Conservation (phyloP, 2,329 filamentous ascomycete species). For the Cadophora malorum region DNA sequence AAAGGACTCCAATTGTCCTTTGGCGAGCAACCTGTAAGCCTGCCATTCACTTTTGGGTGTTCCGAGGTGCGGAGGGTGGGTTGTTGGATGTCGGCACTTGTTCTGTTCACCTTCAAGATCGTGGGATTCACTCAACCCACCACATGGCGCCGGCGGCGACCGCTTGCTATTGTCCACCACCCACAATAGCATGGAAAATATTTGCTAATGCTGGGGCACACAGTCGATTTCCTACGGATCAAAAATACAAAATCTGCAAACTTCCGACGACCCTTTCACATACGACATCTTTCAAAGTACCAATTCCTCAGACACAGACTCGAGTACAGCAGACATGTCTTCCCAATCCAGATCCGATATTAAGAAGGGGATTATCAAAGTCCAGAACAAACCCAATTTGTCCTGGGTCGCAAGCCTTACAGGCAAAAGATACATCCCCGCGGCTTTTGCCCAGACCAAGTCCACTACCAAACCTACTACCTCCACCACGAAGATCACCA, state of each 20-base stretch:
- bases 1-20: conserved; percentile 63
- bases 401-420: background rate
- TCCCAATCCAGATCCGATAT: conserved; percentile 27
- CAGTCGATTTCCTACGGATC: conserved; percentile 57
- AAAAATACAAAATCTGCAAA: conserved; percentile 55
- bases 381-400: conserved; percentile 16
- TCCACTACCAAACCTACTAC: conserved; percentile 26
- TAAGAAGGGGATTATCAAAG: conserved; percentile 12
- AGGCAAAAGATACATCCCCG: conserved; percentile 1
- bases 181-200: conserved; percentile 17
- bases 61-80: conserved; percentile 9
- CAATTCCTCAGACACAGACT: conserved; percentile 59
- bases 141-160: background rate
- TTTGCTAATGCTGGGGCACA: conserved; percentile 49
- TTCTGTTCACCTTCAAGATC: conserved; percentile 24
- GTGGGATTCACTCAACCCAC: conserved; percentile 19
- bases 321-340: conserved; percentile 45
- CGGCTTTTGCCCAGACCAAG: conserved; percentile 9
- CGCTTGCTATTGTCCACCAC: conserved; percentile 27
- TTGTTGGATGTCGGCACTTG: background rate
- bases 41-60: conserved; percentile 25
- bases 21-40: conserved; percentile 65
- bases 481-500: conserved; percentile 37
- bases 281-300: conserved; percentile 63
- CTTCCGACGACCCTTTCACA: conserved; percentile 53